Percentiles rank a stretch among this genome's conserved stretches.
These are phyloP conservation scores for Cinnamomum chago DNA, from an alignment of 164 flowering plant species.

Conservation along the genomic window DNA sequence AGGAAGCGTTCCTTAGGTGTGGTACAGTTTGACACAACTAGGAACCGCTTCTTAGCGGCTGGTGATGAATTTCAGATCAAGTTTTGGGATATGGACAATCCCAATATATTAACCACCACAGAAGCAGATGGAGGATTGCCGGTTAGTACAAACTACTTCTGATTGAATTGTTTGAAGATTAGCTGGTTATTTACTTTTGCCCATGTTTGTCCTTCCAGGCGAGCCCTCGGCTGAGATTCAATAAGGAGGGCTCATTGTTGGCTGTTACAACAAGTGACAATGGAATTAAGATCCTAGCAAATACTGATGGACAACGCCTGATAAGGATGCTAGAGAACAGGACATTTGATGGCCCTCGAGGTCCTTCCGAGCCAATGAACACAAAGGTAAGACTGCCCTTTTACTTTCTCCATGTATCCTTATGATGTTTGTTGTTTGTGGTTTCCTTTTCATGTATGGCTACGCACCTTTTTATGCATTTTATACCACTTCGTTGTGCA, in stretches of 20 bases:
- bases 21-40: constrained; percentile 25
- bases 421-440: background rate
- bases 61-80: constrained; percentile 37
- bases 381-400: constrained; percentile 7
- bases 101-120: constrained; percentile 18
- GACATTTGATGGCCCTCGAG: constrained; percentile 17
- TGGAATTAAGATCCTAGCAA: constrained; percentile 35
- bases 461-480: background rate
- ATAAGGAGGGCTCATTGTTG: constrained; percentile 30
- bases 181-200: background rate
- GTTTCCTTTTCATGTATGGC: background rate
- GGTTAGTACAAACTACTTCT: constrained; percentile 12
- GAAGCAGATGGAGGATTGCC: constrained; percentile 38
- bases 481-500: background rate
- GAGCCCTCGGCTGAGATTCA: constrained; percentile 31
- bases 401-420: background rate
- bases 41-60: constrained; percentile 27
- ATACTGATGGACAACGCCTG: constrained; percentile 27
- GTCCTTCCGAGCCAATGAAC: constrained; percentile 20
- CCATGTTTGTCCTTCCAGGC: constrained; percentile 16
- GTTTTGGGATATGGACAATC: constrained; percentile 37
- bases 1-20: constrained; percentile 28
- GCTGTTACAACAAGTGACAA: constrained; percentile 31
- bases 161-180: background rate
- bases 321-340: constrained; percentile 22